Conservation (phyloP, 768 basidiomycete genomes). For the Tylopilus rubrobrunneus region DNA sequence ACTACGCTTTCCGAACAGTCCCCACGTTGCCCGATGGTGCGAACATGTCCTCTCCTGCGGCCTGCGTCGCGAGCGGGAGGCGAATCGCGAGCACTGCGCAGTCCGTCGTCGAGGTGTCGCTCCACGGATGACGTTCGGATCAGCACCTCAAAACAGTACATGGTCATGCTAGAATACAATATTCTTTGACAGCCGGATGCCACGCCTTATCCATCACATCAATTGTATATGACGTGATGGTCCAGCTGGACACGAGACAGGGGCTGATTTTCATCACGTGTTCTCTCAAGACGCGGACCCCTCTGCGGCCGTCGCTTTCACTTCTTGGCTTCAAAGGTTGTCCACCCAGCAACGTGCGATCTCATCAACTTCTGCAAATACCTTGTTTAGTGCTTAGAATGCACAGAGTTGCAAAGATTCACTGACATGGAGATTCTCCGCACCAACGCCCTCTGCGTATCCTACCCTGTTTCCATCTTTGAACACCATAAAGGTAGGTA, state of each 20-base stretch:
- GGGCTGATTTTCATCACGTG: slow-evolving; percentile 18
- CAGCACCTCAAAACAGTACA: no score
- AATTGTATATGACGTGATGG: no score
- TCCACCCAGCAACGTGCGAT: slow-evolving; percentile 11
- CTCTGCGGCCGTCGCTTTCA: no score
- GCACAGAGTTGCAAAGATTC: slow-evolving; percentile 6
- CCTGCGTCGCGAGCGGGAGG: background rate
- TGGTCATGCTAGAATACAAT: background rate
- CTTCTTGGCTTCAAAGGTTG: background rate
- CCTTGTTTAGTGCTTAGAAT: background rate
- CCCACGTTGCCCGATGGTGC: background rate
- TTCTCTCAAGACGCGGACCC: background rate
- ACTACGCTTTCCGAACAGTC: no score
- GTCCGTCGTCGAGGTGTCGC: background rate
- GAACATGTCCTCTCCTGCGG: no score
- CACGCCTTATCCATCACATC: no score
- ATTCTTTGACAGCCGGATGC: no score
- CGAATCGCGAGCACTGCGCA: background rate
- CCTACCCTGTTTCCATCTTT: slow-evolving; percentile 29
- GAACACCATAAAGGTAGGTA: slow-evolving; percentile 29
- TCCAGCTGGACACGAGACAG: background rate
- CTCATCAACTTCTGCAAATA: slow-evolving; percentile 20
- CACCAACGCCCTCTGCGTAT: slow-evolving; percentile 23
- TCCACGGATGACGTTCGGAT: no score
- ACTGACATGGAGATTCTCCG: slow-evolving; percentile 24